Evolutionary conservation across 768 basidiomycete genomes (phyloP).

Genomic region (Multifurca ochricompacta): DNA sequence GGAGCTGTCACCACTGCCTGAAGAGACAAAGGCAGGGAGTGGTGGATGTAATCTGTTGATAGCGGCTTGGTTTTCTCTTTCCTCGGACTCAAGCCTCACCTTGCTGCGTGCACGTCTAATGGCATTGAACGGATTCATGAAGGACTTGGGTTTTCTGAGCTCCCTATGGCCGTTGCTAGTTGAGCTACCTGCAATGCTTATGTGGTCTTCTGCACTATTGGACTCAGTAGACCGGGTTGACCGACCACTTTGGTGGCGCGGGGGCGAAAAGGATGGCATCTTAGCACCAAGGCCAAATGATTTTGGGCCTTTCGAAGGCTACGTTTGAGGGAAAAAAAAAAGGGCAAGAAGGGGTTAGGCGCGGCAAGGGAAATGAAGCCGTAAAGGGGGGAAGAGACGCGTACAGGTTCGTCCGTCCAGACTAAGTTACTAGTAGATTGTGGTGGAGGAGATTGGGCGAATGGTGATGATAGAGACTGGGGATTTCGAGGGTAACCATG

Average conservation of each 20-base stretch:
- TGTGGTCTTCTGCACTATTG: conserved; percentile 24
- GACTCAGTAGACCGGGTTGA: conserved; percentile 26
- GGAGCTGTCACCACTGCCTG: conserved; percentile 12
- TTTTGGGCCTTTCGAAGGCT: conserved; percentile 36
- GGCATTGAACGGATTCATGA: conserved; percentile 33
- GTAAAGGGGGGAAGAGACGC: not conserved
- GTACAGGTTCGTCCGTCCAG: conserved; percentile 21
- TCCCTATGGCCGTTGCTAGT: conserved; percentile 26
- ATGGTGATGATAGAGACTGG: not conserved
- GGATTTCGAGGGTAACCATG: conserved; percentile 11
- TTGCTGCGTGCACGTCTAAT: conserved; percentile 36
- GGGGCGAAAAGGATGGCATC: conserved; percentile 33
- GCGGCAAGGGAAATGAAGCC: not conserved
- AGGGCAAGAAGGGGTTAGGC: not conserved
- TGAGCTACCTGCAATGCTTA: conserved; percentile 28
- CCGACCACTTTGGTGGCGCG: conserved; percentile 18
- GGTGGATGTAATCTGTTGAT: conserved; percentile 11
- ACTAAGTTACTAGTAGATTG: not conserved
- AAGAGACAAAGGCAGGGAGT: conserved; percentile 19
- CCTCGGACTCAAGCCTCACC: conserved; percentile 34
- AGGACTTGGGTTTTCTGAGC: conserved; percentile 43
- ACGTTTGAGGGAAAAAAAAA: not conserved
- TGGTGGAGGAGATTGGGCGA: conserved; percentile 8
- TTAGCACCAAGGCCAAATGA: conserved; percentile 35
- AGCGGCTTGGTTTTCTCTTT: conserved; percentile 29